Percentiles rank a stretch among this genome's conserved stretches.
Evolutionary conservation across 805 yeast genomes (phyloP).

Genomic region (Wickerhamiella allomyrinae): DNA sequence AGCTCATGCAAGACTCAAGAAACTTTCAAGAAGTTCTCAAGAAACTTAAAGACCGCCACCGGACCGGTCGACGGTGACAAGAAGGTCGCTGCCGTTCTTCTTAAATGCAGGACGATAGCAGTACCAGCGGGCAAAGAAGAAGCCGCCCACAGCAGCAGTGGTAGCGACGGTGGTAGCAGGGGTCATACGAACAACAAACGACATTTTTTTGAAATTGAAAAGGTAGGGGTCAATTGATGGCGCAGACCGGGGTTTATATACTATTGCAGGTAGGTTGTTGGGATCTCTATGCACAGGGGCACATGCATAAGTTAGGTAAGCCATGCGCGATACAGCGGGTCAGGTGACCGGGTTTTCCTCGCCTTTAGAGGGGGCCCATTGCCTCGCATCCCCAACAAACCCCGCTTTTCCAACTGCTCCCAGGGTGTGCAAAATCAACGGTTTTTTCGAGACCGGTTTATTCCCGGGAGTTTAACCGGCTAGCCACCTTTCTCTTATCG

Average conservation of each 20-base stretch:
- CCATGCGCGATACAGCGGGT: too few relatives aligned
- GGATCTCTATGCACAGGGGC: too few relatives aligned
- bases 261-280: too few relatives aligned
- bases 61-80: conserved; percentile 26
- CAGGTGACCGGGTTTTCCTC: too few relatives aligned
- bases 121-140: conserved; percentile 19
- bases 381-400: not conserved
- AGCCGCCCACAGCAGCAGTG: conserved; percentile 16
- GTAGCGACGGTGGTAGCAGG: conserved; percentile 16
- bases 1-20: too few relatives aligned
- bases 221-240: not conserved
- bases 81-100: conserved; percentile 19
- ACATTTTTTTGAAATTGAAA: not conserved
- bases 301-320: too few relatives aligned
- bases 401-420: not conserved
- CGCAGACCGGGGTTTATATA: not conserved
- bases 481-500: too few relatives aligned
- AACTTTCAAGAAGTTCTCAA: too few relatives aligned
- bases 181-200: not conserved
- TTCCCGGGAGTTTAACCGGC: too few relatives aligned
- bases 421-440: not conserved
- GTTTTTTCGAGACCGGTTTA: not conserved
- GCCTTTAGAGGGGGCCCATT: not conserved
- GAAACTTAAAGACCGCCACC: conserved; percentile 26
- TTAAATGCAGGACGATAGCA: conserved; percentile 23